Evolutionary conservation across 1,139 yeast genomes (phyloP).

Genomic region (Sugiyamaella xylanicola): DNA sequence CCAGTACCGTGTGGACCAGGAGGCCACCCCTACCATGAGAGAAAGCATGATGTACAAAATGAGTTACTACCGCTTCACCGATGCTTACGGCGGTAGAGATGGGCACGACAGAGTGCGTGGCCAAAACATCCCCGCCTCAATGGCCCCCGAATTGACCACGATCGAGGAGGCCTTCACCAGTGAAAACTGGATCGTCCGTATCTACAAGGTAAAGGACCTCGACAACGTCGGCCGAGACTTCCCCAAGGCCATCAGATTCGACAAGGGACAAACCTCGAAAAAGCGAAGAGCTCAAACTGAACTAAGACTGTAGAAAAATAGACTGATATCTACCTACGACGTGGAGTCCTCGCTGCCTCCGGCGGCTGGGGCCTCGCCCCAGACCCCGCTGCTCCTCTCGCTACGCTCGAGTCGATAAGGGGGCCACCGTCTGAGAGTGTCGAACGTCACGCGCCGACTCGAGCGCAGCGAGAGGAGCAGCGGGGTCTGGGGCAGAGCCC

Average conservation of each 20-base stretch:
- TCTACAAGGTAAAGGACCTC: conserved; percentile 86
- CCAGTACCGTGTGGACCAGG: conserved; percentile 82
- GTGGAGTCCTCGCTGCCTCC: too few species aligned
- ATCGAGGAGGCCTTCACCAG: conserved; percentile 94
- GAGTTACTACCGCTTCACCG: conserved; percentile 86
- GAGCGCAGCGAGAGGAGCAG: too few species aligned
- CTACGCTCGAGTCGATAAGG: neutral
- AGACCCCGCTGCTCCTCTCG: too few species aligned
- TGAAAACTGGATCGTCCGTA: conserved; percentile 95
- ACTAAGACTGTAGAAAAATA: conserved; percentile 27
- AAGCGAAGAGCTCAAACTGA: conserved; percentile 34
- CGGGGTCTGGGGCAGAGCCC: too few species aligned
- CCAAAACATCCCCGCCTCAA: conserved; percentile 62
- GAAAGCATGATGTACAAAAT: conserved; percentile 92
- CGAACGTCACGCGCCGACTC: too few species aligned
- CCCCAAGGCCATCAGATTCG: conserved; percentile 32
- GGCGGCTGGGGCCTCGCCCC: conserved; percentile 6
- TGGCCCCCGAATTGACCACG: conserved; percentile 65
- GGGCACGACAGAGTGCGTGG: conserved; percentile 85
- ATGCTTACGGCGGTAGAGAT: conserved; percentile 64
- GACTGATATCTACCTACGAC: too few species aligned
- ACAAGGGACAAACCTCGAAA: conserved; percentile 37
- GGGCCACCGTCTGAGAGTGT: too few species aligned
- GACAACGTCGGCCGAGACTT: conserved; percentile 83
- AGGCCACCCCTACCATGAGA: conserved; percentile 82